Evolutionary conservation across 1,139 yeast species (phyloP).

Genomic region (Magnusiomyces clavatus): DNA sequence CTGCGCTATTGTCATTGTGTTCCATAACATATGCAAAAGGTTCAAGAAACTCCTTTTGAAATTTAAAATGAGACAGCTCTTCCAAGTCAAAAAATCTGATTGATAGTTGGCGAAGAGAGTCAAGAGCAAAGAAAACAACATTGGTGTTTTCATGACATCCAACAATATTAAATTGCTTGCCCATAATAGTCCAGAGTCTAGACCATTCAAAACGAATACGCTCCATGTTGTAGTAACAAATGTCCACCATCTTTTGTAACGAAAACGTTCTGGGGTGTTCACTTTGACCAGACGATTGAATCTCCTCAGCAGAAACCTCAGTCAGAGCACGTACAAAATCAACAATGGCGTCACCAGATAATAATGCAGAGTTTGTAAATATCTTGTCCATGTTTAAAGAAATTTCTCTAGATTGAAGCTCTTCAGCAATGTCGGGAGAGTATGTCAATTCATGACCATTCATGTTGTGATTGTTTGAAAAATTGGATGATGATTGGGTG

Average conservation of each 20-base stretch:
- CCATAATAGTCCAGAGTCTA: slow-evolving; percentile 90
- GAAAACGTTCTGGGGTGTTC: slow-evolving; percentile 85
- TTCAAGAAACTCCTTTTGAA: slow-evolving; percentile 86
- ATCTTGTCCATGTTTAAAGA: slow-evolving; percentile 82
- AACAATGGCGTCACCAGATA: slow-evolving; percentile 77
- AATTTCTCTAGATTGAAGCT: slow-evolving; percentile 64
- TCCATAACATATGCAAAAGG: slow-evolving; percentile 80
- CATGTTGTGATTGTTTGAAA: neutral
- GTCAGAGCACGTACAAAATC: slow-evolving; percentile 82
- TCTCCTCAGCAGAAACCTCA: slow-evolving; percentile 83
- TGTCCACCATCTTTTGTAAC: slow-evolving; percentile 90
- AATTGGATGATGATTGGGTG: slow-evolving; percentile 30
- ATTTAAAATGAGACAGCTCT: slow-evolving; percentile 89
- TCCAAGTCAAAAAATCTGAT: slow-evolving; percentile 89
- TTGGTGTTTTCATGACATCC: slow-evolving; percentile 73
- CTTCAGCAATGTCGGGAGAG: slow-evolving; percentile 48
- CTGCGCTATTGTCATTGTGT: slow-evolving; percentile 60
- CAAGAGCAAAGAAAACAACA: slow-evolving; percentile 85
- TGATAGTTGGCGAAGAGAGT: slow-evolving; percentile 85
- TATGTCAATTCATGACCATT: slow-evolving; percentile 20
- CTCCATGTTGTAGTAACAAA: slow-evolving; percentile 94
- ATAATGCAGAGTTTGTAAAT: slow-evolving; percentile 71
- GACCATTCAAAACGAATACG: slow-evolving; percentile 97
- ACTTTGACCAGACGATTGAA: slow-evolving; percentile 78
- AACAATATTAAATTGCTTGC: slow-evolving; percentile 76